Base-by-base conservation (phyloP, 306 rosid species). In the Citrullus mucosospermus region DNA sequence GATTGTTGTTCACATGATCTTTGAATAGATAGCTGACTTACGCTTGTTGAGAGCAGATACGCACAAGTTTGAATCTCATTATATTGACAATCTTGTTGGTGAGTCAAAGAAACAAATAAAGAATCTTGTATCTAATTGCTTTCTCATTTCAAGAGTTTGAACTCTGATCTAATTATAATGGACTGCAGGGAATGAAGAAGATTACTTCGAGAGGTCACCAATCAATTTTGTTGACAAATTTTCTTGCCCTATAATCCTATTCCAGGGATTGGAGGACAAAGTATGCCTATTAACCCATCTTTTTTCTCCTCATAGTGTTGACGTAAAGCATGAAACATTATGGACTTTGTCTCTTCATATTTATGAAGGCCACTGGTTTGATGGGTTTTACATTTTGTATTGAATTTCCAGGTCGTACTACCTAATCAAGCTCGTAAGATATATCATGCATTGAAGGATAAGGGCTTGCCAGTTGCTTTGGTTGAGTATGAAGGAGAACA, bases 241-340 rank as follows among this genome's bases (percentile, higher is more conserved):
- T 83, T 92, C 99, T 74, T 92, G 97, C 83, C 97, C 97, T 39
- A 85, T 90, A 78, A 95, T 95, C 53, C 80, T 95, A 63, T 95
- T 95, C 80, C 99, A 95, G 85, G 99, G 99, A 78, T 80, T 91
- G 86, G 97, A 95, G 18, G 99, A 95, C 87, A 95, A 92, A 91
- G 98, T 92, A 80, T 51, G 77, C 77, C 17, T 9, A 51, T 14
- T 16, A 4, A 4, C 51, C 20, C 30, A 38, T 51, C 16, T 8
- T 50, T 48, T 70, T 71, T 46, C 76, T 71, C n/a, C 20, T 48
- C 4, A 48, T 48, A 48, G 22, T 48, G 54, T n/a, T 43, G 75
- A 43, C 18, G 15, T n/a, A 68, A n/a, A 71, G 16, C 76, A 46
- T 71, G 22, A 25, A 43, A 18, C 32, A 17, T 43, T 43, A 41